phyloP scores from a whole-genome alignment of 768 basidiomycete species.

The Atractiella rhizophila region DNA sequence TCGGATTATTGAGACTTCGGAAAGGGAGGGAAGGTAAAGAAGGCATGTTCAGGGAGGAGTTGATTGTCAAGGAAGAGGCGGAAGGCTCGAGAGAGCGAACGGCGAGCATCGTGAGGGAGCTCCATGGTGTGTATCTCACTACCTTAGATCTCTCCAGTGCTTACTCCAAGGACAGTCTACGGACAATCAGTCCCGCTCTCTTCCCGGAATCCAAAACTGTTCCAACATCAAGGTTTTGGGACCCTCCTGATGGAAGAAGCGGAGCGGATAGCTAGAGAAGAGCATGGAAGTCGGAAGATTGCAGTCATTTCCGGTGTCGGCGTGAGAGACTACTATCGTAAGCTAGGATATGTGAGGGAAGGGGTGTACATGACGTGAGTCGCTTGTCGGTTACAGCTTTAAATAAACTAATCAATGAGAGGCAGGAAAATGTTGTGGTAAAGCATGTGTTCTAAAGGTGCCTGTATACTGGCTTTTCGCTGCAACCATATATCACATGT shows the following conservation, averaged over 20 bases:
- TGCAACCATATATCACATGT: no score
- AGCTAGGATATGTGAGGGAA: slow-evolving; percentile 81
- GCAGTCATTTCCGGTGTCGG: slow-evolving; percentile 98
- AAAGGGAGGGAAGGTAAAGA: slow-evolving; percentile 87
- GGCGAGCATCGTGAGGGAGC: slow-evolving; percentile 74
- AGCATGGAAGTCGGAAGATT: slow-evolving; percentile 81
- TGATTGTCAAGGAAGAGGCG: no score
- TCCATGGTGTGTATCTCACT: slow-evolving; percentile 29
- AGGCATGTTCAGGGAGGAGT: slow-evolving; percentile 83
- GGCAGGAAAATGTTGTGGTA: not conserved
- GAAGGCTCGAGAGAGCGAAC: slow-evolving; percentile 35
- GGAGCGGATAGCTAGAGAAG: slow-evolving; percentile 85
- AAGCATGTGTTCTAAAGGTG: not conserved
- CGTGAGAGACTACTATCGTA: slow-evolving; percentile 85
- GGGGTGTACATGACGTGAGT: no score
- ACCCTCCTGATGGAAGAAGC: slow-evolving; percentile 97
- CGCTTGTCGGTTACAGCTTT: not conserved
- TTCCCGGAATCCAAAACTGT: slow-evolving; percentile 56
- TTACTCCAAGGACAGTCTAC: slow-evolving; percentile 37
- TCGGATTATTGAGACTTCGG: slow-evolving; percentile 68
- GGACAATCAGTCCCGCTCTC: slow-evolving; percentile 95
- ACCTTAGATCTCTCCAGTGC: not conserved
- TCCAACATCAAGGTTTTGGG: slow-evolving; percentile 52
- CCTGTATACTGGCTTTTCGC: no score
- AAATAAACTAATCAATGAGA: not conserved